Base-by-base conservation (phyloP, 2,329 filamentous ascomycete species). In the Fusarium setosum region DNA sequence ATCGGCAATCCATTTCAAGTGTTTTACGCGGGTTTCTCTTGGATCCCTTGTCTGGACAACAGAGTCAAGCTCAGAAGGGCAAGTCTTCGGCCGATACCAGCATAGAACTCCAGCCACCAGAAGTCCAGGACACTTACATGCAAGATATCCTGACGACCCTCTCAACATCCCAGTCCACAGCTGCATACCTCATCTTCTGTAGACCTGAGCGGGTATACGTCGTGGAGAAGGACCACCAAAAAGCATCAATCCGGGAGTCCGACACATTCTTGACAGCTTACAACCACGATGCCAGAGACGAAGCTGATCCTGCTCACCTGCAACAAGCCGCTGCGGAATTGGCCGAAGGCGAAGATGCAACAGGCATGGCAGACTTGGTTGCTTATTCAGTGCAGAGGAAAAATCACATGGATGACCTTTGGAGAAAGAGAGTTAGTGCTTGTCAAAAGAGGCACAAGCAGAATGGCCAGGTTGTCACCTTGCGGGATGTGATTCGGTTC, bases 121-220 rank as follows among this genome's bases (percentile, higher is more conserved):
- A 40, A 4, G 11, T 59, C 6, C 20, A 59, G 1, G 61, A 63
- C 5, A 3, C 48, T 5, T 37, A 65, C 13, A 8, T 73, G 2
- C 44, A 56, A 8, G 31, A 42, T 12, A 63, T 76, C 2, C 13
- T 74, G 2, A 42, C 48, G 2, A 35, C 24, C 0, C 66, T 73
- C 1, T 55, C 63, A 2, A 24, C n/a, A 0, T 70, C 67, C 1
- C 42, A 53, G 1, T 75, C 74, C 11, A 75, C 72, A 1, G 65
- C 75, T 0, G 74, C 75, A 4, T 76, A 76, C 23, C 63, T 77
- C 11, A 67, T 76, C 5, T 66, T 77, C 47, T 75, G 72, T 26
- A 70, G 59, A 2, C 64, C 75, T 1, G 53, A 72, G 2, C 40
- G 42, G 2, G 63, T 72, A 2, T 71, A 66, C 18, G 26, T 73